Percentiles rank a stretch among this genome's conserved stretches.
phyloP scores from a whole-genome alignment of 805 yeast genomes.

The Candida yuanshanica region DNA sequence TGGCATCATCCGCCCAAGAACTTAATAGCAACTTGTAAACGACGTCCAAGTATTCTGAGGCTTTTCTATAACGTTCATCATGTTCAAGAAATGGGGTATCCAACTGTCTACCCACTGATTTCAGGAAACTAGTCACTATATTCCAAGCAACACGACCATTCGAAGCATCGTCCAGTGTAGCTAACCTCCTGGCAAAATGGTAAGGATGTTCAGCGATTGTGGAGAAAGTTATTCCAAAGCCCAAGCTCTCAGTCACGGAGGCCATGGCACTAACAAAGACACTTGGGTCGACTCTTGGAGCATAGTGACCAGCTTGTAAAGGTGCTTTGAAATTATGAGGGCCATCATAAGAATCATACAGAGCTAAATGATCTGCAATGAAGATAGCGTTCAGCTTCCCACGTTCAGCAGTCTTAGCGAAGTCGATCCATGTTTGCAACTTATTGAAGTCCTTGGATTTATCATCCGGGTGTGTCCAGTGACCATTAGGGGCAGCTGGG shows the following conservation, averaged over 20 bases:
- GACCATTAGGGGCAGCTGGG: constrained; percentile 21
- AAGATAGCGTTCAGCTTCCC: too few species aligned
- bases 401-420: constrained; percentile 31
- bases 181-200: constrained; percentile 26
- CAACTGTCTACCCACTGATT: too few species aligned
- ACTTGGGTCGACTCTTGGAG: constrained; percentile 30
- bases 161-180: constrained; percentile 35
- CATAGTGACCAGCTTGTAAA: constrained; percentile 21
- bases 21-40: too few species aligned
- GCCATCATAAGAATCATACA: constrained; percentile 35
- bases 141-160: too few species aligned
- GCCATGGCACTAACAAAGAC: constrained; percentile 32
- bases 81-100: too few species aligned
- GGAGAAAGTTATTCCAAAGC: too few species aligned
- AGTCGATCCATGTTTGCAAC: constrained; percentile 32
- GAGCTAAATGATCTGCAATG: constrained; percentile 35
- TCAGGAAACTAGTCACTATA: too few species aligned
- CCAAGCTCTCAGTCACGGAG: constrained; percentile 32
- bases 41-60: too few species aligned
- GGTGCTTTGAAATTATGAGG: constrained; percentile 29
- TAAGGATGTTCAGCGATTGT: constrained; percentile 39
- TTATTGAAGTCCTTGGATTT: constrained; percentile 21
- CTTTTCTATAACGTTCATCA: too few species aligned
- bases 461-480: constrained; percentile 36
- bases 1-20: constrained; percentile 35